Evolutionary conservation across 495 filamentous ascomycete genomes (phyloP), one percentile per base, ranked within the genome.

Genomic region (Oidiodendron maius): DNA sequence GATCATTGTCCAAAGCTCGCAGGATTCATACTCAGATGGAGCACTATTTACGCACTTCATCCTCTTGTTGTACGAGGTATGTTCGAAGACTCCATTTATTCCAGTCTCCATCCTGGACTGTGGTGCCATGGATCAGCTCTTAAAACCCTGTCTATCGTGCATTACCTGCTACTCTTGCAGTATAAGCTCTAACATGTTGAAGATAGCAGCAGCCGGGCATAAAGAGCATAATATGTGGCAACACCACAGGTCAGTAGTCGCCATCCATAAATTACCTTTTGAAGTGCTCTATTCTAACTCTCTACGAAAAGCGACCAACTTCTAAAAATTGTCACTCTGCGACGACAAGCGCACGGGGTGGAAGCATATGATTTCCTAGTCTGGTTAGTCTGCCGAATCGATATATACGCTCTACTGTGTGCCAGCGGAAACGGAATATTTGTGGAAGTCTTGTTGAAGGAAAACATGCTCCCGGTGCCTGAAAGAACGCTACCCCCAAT

Each of bases 41-140:
- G 63, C 72, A 2, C 77, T 81, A 40, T 60, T 83, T 2, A 75
- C 76, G 0, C 77, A 83, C 52, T 81, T 81, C 57, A 57, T 82
- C n/a, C 66, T 82, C 4, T 67, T 81, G 15, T 58, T 83, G 15
- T 81, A 79, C 47, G 78, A 82, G 62, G 72, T 81, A 52, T 56
- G 67, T 15, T 52, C 0, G n/a, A 17, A 32, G 1, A 12, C 48
- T 43, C 25, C 15, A 10, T 32, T 38, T 46, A n/a, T n/a, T n/a
- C n/a, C n/a, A n/a, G n/a, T n/a, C n/a, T n/a, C n/a, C n/a, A n/a
- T n/a, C n/a, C n/a, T n/a, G n/a, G n/a, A n/a, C n/a, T n/a, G n/a
- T n/a, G n/a, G n/a, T n/a, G n/a, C n/a, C n/a, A n/a, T n/a, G n/a
- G n/a, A n/a, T n/a, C n/a, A n/a, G n/a, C n/a, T n/a, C n/a, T n/a